Evolutionary conservation across 2,329 filamentous ascomycete genomes (phyloP), one percentile per base, ranked within the genome.

Genomic region (Neophaeococcomyces mojaviensis): DNA sequence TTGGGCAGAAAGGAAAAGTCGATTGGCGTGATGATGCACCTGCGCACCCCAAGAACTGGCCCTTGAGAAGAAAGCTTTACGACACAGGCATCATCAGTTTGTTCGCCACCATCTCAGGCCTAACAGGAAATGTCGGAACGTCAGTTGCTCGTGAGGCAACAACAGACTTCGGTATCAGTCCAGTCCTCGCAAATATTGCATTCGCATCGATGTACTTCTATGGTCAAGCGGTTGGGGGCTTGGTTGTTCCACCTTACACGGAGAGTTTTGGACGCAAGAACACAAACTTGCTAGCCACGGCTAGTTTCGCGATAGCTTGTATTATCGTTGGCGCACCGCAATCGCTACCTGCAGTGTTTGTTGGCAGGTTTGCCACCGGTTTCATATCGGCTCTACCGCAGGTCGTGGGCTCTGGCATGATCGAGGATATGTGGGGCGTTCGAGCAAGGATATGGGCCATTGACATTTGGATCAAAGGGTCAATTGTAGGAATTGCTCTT

Each of bases 371-470:
- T 30, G 18, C 69, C 3, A 65, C 66, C 3, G 73, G 72, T 0
- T 51, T 71, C 4, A 56, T 70, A 8, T 72, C 71, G 0, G 69
- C 72, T 3, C 65, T 73, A 10, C 72, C 72, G 2, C 64, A 69
- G 0, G 68, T 70, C 18, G 68, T 74, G 4, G 65, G 69, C 7
- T 64, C 68, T 0, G 71, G 72, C 1, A 71, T 67, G 40, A 64
- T 74, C 26, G 72, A 76, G 48, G 71, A 76, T 49, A 66, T 76
- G 56, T 74, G 67, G 59, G 67, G 72, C 46, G 61, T 64, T 2
- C 61, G 62, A 44, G 60, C 59, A n/a, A 62, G 72, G 12, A 65
- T 73, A 6, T 74, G 69, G 69, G 55, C 69, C 12, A 61, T 75
- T 7, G 68, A 68, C 44, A 54, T 65, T 5, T 74, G 71, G 71